A percentile compares a stretch with the other conserved stretches of the same genome.
Evolutionary conservation across 768 basidiomycete genomes (phyloP).

Genomic region (Boletus tomentosulus): DNA sequence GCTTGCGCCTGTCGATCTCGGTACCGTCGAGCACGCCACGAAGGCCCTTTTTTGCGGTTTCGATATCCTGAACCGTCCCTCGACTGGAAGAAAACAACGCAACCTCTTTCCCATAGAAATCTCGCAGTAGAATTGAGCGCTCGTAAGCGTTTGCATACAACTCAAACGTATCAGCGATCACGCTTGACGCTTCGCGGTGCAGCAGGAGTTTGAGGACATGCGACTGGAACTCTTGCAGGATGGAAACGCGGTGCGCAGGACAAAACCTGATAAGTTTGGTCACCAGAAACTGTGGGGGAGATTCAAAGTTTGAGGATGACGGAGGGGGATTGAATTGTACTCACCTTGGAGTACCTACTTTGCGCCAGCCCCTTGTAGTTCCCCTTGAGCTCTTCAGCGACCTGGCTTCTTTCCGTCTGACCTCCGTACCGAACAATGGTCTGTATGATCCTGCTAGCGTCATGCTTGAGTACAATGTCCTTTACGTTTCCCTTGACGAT

Average conservation of each 20-base stretch:
- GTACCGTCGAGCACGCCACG: slow-evolving; percentile 61
- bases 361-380: slow-evolving; percentile 73
- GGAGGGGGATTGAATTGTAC: slow-evolving; percentile 8
- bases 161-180: slow-evolving; percentile 86
- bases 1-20: slow-evolving; percentile 59
- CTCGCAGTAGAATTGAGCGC: slow-evolving; percentile 71
- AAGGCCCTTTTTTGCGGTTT: slow-evolving; percentile 61
- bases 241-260: slow-evolving; percentile 67
- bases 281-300: slow-evolving; percentile 59
- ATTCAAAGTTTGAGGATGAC: neutral
- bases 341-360: slow-evolving; percentile 87
- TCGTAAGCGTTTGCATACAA: slow-evolving; percentile 84
- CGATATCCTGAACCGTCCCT: slow-evolving; percentile 61
- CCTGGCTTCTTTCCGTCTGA: slow-evolving; percentile 68
- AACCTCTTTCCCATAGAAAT: slow-evolving; percentile 90
- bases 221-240: slow-evolving; percentile 75
- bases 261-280: slow-evolving; percentile 76
- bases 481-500: slow-evolving; percentile 77
- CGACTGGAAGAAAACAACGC: slow-evolving; percentile 57
- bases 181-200: slow-evolving; percentile 79
- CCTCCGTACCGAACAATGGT: slow-evolving; percentile 79
- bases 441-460: slow-evolving; percentile 83
- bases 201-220: slow-evolving; percentile 73
- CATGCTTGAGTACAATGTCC: slow-evolving; percentile 87
- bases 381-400: slow-evolving; percentile 81